Base-by-base conservation (phyloP, 2,329 filamentous ascomycete species). In the Ceratocystiopsis minuta region DNA sequence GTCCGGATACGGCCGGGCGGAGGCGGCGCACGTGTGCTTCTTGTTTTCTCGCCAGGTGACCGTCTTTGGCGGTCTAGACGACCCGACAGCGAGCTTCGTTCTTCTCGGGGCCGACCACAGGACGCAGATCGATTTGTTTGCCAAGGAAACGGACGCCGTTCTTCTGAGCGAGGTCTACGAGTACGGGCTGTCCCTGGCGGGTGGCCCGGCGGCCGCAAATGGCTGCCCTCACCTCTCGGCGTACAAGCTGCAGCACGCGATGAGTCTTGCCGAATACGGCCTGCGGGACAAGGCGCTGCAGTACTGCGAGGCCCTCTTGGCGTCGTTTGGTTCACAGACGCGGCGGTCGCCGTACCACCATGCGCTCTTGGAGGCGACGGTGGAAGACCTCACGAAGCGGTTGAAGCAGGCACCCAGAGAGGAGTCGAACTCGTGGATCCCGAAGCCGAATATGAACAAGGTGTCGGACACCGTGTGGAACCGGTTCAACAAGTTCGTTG, bases 161-260 rank as follows among this genome's bases (percentile, higher is more conserved):
- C 66, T 95, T 40, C 70, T 98, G n/a, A 96, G 85, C 36, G 90
- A 99, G 57, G 76, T 94, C 0, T 96, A 92, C 53, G 90, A 99
- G 56, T 96, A 85, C 56, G 86, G 83, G 0, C 65, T 84, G 12
- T 82, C 82, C 11, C 69, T 96, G 14, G 67, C 79, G 3, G 70
- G 70, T 17, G 65, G 66, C 24, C 39, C 15, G 32, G 14, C 33
- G 7, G 33, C 33, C 2, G 17, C 31, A 18, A 13, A 6, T 9
- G 17, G 71, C 35, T 71, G 82, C 44, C 84, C 88, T 13, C 87
- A 98, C 58, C 63, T 99, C 32, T 76, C 92, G 44, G 76, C 79
- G 1, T 96, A 93, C 67, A 98, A 96, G 59, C 67, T 96, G 36
- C 78, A 90, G 43, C 82, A 95, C 58, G 90, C 90, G 9, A 74